phyloP scores from a whole-genome alignment of 2,329 filamentous ascomycete genomes.

The Amauroascus verrucosus region DNA sequence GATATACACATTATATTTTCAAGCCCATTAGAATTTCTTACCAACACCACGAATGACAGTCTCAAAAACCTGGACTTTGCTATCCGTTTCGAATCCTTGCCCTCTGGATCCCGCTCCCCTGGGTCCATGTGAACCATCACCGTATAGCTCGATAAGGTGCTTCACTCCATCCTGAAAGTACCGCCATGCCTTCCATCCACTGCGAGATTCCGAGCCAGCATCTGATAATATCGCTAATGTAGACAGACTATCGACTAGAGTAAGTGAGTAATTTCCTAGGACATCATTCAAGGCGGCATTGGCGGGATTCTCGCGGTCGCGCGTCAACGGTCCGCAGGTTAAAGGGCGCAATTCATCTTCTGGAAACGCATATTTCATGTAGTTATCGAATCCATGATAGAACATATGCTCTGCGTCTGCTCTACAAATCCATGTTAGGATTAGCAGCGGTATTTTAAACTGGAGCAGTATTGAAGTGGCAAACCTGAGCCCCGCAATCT shows the following conservation, averaged over 20 bases:
- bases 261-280: constrained; percentile 92
- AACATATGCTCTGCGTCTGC: constrained; percentile 60
- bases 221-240: constrained; percentile 88
- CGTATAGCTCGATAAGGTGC: constrained; percentile 69
- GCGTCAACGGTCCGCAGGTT: constrained; percentile 70
- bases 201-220: constrained; percentile 47
- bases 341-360: constrained; percentile 90
- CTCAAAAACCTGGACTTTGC: constrained; percentile 97
- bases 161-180: constrained; percentile 74
- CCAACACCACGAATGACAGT: constrained; percentile 77
- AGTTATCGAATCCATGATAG: constrained; percentile 93
- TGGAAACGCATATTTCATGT: constrained; percentile 87
- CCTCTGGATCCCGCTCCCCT: constrained; percentile 61
- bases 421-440: constrained; percentile 18
- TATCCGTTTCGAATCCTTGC: constrained; percentile 84
- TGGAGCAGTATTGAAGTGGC: background rate
- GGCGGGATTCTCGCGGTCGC: constrained; percentile 66
- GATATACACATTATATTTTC: background rate
- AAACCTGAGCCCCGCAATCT: constrained; percentile 31
- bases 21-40: constrained; percentile 18
- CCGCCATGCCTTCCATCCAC: constrained; percentile 51
- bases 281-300: constrained; percentile 90
- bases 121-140: constrained; percentile 63
- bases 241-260: constrained; percentile 87
- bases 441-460: background rate